A percentile compares a stretch with the other conserved stretches of the same genome.
Conservation (phyloP, 2,329 filamentous ascomycete species). For the Phaeoacremonium minimum region DNA sequence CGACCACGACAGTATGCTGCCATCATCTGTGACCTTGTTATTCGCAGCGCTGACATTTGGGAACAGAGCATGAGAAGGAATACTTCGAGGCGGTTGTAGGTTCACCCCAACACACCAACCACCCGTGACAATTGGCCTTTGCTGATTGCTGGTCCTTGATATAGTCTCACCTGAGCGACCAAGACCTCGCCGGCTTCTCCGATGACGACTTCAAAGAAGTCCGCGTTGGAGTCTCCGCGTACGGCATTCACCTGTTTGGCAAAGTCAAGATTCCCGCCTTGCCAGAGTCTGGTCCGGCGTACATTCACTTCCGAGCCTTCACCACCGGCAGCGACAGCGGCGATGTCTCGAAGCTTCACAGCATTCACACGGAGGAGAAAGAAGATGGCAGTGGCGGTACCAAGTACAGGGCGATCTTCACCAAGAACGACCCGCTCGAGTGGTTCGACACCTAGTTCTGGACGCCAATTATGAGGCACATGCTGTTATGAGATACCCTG, state of each 20-base stretch:
- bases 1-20: constrained; percentile 37
- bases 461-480: too few species aligned
- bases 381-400: constrained; percentile 36
- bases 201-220: constrained; percentile 36
- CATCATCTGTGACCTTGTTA: too few species aligned
- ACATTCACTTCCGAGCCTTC: constrained; percentile 44
- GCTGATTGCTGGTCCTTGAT: too few species aligned
- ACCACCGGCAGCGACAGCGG: constrained; percentile 30
- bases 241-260: constrained; percentile 44
- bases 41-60: neutral
- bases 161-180: constrained; percentile 27
- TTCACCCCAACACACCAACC: too few species aligned
- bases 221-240: constrained; percentile 39
- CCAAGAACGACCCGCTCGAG: constrained; percentile 38
- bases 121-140: too few species aligned
- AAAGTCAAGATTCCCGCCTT: constrained; percentile 41
- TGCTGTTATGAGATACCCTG: too few species aligned
- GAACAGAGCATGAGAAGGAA: constrained; percentile 46
- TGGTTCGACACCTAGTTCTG: constrained; percentile 52
- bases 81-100: constrained; percentile 47
- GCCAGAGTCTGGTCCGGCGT: constrained; percentile 28
- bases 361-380: constrained; percentile 41
- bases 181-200: constrained; percentile 29
- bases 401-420: constrained; percentile 40
- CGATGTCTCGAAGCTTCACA: constrained; percentile 35